Conservation (phyloP, 2,329 filamentous ascomycete species). For the Penicillium psychrosexuale region DNA sequence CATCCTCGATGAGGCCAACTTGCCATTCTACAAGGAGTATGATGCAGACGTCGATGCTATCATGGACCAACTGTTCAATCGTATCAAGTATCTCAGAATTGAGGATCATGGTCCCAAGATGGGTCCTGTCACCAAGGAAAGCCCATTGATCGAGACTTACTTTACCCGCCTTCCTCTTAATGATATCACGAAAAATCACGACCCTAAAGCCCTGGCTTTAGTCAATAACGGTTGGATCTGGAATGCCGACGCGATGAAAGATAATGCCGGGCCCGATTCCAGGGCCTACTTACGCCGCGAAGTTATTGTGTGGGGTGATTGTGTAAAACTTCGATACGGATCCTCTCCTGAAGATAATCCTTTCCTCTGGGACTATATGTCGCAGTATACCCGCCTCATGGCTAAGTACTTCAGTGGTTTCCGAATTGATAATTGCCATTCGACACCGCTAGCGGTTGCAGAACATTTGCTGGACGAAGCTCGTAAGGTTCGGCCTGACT, state of each 20-base stretch:
- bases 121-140: slow-evolving; percentile 71
- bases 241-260: slow-evolving; percentile 89
- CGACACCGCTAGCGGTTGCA: slow-evolving; percentile 88
- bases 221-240: slow-evolving; percentile 99
- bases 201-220: slow-evolving; percentile 71
- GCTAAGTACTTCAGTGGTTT: slow-evolving; percentile 94
- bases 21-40: slow-evolving; percentile 88
- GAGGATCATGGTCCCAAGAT: slow-evolving; percentile 86
- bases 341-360: slow-evolving; percentile 77
- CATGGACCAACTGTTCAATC: slow-evolving; percentile 86
- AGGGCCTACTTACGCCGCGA: slow-evolving; percentile 92
- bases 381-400: slow-evolving; percentile 83
- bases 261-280: slow-evolving; percentile 87
- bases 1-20: slow-evolving; percentile 78
- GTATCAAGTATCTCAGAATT: slow-evolving; percentile 91
- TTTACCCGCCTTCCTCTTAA: slow-evolving; percentile 87
- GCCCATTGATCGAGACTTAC: slow-evolving; percentile 86
- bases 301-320: slow-evolving; percentile 98
- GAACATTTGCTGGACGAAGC: slow-evolving; percentile 94
- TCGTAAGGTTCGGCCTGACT: slow-evolving; percentile 77
- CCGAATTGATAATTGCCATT: slow-evolving; percentile 97
- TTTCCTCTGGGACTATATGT: slow-evolving; percentile 95
- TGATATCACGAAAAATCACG: slow-evolving; percentile 71
- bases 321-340: slow-evolving; percentile 93
- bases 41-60: slow-evolving; percentile 79